phyloP scores from a whole-genome alignment of 768 basidiomycete species.

The Trametes coccinea region DNA sequence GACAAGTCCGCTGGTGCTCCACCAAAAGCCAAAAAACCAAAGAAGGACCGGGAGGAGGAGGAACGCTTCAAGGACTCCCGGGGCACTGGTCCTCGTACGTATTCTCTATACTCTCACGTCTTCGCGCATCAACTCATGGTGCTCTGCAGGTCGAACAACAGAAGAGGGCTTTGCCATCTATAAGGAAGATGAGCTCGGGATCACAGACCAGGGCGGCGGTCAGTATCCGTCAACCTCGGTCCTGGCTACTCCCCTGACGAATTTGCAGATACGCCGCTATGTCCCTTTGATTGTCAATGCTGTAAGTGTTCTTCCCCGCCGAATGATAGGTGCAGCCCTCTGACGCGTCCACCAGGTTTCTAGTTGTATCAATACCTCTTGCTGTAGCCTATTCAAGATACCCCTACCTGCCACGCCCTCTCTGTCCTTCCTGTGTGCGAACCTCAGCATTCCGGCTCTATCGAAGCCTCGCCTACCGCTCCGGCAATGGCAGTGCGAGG shows the following conservation, averaged over 20 bases:
- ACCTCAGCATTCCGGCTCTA: slow-evolving; percentile 41
- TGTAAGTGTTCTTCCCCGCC: slow-evolving; percentile 50
- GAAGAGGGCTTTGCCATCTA: slow-evolving; percentile 80
- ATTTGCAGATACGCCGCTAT: slow-evolving; percentile 69
- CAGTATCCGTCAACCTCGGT: slow-evolving; percentile 30
- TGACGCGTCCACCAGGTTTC: slow-evolving; percentile 7
- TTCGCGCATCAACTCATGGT: slow-evolving; percentile 1
- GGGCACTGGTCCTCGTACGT: slow-evolving; percentile 69
- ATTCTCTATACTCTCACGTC: slow-evolving; percentile 5
- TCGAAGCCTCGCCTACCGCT: slow-evolving; percentile 55
- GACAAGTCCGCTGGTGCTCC: slow-evolving; percentile 20
- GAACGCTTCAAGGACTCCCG: slow-evolving; percentile 72
- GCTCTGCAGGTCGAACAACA: slow-evolving; percentile 64
- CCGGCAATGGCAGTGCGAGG: slow-evolving; percentile 46
- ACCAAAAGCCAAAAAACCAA: slow-evolving; percentile 28
- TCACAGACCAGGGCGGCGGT: slow-evolving; percentile 72
- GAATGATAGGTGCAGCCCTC: not conserved
- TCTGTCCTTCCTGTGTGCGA: not conserved
- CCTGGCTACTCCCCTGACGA: slow-evolving; percentile 18
- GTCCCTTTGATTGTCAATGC: slow-evolving; percentile 89
- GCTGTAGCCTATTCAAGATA: slow-evolving; percentile 18
- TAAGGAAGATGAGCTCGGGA: slow-evolving; percentile 81
- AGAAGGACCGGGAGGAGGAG: slow-evolving; percentile 39
- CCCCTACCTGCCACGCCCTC: not conserved
- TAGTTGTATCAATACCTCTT: slow-evolving; percentile 15